Evolutionary conservation across 352 stramenopile genomes (phyloP), one percentile per base, ranked within the genome.

Genomic region (Phytophthora meadii): DNA sequence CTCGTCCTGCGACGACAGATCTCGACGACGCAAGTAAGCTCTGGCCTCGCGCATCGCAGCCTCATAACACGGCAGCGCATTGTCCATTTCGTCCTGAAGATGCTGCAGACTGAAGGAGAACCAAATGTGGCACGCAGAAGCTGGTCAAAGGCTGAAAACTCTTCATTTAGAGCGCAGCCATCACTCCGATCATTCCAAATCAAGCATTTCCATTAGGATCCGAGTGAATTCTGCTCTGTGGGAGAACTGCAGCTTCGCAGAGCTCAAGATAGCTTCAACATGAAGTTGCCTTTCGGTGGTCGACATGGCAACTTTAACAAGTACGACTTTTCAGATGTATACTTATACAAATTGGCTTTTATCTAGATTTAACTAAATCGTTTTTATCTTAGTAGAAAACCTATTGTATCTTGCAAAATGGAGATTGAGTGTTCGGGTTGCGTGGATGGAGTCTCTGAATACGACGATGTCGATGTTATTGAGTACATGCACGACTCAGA

Each of bases 1-100:
- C 14, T 88, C 79, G 5, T 88, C 76, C 14, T 86, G 61, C 5
- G 79, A 88, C 8, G 53, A 68, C 24, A 88, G 25, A 22, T 86
- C 79, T 1, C 77, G 75, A 17, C 70, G 75, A 6, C 70, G 69
- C 14, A 86, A 48, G 10, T 75, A 79, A 25, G 39, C 51, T 22
- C 57, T 58, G 2, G 77, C 70, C 4, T 80, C 54, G 5, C 60
- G 61, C 69, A 84, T 83, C 1, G 68, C 55, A 5, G 57, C 49
- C 45, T 86, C 77, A 25, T 86, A 86, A 15, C 57, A 73, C 32
- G 68, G 68, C 48, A 74, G 44, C 2, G 41, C 48, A 2, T n/a
- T 30, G 5, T 71, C 61, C 67, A 75, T 75, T 24, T 34, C 68
- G 51, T 24, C 22, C 2, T 46, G 42, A 27, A 36, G 24, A 7